phyloP scores from a whole-genome alignment of 495 filamentous ascomycete genomes.

The Xylaria acuta region DNA sequence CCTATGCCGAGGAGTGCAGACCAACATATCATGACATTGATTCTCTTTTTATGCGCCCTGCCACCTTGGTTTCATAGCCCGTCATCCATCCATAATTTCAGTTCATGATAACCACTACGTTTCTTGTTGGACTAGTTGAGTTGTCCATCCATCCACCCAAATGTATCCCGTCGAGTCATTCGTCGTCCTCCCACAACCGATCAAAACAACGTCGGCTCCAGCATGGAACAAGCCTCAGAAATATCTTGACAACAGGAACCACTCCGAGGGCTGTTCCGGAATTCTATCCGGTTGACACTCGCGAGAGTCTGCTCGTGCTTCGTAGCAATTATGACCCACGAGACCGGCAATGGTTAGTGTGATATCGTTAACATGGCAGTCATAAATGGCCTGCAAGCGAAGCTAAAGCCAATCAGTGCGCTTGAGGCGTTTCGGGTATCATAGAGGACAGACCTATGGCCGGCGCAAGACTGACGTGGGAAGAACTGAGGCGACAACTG shows the following conservation, averaged over 20 bases:
- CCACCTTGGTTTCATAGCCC: background rate
- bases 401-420: background rate
- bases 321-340: background rate
- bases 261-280: background rate
- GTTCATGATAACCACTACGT: background rate
- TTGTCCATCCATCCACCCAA: background rate
- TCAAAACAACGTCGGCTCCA: background rate
- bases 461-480: background rate
- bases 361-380: background rate
- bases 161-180: background rate
- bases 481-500: background rate
- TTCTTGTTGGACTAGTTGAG: background rate
- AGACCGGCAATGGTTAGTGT: background rate
- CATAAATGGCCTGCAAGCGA: background rate
- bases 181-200: background rate
- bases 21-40: constrained; percentile 3
- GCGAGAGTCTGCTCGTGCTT: background rate
- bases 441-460: background rate
- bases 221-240: background rate
- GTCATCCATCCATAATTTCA: background rate
- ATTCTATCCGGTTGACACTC: background rate
- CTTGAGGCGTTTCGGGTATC: background rate
- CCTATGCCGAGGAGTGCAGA: background rate
- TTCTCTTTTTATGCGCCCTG: constrained; percentile 6
- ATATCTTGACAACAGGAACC: background rate